Evolutionary conservation across 768 basidiomycete genomes (phyloP).

Genomic region (Suillus ampliporus): DNA sequence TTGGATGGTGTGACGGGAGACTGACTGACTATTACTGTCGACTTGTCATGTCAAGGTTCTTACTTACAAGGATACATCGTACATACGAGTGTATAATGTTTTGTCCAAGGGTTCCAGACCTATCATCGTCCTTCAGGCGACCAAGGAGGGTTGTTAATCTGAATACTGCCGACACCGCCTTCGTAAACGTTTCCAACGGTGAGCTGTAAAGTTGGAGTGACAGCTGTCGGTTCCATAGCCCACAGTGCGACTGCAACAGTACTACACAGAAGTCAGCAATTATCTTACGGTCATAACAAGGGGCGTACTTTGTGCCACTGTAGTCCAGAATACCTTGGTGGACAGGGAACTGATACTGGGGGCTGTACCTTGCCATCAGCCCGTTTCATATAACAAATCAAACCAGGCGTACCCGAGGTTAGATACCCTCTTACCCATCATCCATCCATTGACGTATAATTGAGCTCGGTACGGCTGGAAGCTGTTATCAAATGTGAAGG

Average conservation of each 20-base stretch:
- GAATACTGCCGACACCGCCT: slow-evolving; percentile 66
- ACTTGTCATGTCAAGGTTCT: background rate
- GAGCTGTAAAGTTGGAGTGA: slow-evolving; percentile 60
- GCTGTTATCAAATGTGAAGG: slow-evolving; percentile 70
- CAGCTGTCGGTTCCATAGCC: slow-evolving; percentile 57
- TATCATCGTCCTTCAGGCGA: slow-evolving; percentile 25
- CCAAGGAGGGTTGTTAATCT: slow-evolving; percentile 65
- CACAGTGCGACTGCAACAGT: slow-evolving; percentile 72
- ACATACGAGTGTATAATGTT: background rate
- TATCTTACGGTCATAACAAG: background rate
- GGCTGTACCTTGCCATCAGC: slow-evolving; percentile 45
- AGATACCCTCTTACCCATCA: slow-evolving; percentile 82
- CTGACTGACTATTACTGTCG: background rate
- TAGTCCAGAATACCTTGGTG: slow-evolving; percentile 82
- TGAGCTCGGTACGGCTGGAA: slow-evolving; percentile 73
- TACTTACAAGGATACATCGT: background rate
- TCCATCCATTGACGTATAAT: slow-evolving; percentile 88
- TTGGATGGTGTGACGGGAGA: background rate
- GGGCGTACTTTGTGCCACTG: slow-evolving; percentile 64
- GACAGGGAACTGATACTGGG: slow-evolving; percentile 83
- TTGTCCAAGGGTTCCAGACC: background rate
- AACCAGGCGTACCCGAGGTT: slow-evolving; percentile 62
- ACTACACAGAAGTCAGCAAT: slow-evolving; percentile 30
- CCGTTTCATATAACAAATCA: slow-evolving; percentile 4
- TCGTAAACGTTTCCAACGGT: slow-evolving; percentile 62